Conservation (phyloP, 805 yeast species). For the Cyberlindnera mrakii region DNA sequence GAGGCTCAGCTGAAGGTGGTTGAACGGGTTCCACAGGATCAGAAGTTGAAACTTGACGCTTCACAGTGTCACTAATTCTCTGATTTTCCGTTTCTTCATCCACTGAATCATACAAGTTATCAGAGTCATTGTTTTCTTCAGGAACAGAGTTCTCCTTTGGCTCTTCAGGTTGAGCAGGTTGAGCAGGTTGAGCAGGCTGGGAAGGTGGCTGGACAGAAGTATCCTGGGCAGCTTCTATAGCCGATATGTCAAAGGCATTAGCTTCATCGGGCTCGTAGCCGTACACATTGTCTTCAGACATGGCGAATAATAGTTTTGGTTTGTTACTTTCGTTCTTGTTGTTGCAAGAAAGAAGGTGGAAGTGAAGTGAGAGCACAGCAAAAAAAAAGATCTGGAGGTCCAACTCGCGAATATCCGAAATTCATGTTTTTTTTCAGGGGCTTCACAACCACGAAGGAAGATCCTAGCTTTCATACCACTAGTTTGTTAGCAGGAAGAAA, state of each 20-base stretch:
- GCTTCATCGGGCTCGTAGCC: background rate
- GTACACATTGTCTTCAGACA: conserved; percentile 4
- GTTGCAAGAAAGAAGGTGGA: too few species aligned
- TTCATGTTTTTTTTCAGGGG: too few species aligned
- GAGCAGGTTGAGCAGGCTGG: too few species aligned
- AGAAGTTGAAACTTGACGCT: background rate
- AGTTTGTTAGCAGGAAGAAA: background rate
- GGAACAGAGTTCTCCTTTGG: too few species aligned
- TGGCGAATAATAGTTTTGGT: background rate
- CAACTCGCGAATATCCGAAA: too few species aligned
- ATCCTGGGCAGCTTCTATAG: background rate
- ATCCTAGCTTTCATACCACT: too few species aligned
- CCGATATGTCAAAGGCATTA: background rate
- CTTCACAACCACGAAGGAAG: too few species aligned
- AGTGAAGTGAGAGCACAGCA: too few species aligned
- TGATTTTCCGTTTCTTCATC: conserved; percentile 2
- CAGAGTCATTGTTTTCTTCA: conserved; percentile 1
- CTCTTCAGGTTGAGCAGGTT: too few species aligned
- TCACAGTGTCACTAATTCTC: background rate
- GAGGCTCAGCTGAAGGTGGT: background rate
- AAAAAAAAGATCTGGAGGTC: too few species aligned
- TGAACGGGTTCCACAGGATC: conserved; percentile 2
- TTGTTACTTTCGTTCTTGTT: too few species aligned
- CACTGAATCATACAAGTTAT: conserved; percentile 5
- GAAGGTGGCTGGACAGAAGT: background rate